Percentiles rank a stretch among this genome's conserved stretches.
Evolutionary conservation across 1,139 yeast species (phyloP).

Genomic region (Scheffersomyces illinoinensis): DNA sequence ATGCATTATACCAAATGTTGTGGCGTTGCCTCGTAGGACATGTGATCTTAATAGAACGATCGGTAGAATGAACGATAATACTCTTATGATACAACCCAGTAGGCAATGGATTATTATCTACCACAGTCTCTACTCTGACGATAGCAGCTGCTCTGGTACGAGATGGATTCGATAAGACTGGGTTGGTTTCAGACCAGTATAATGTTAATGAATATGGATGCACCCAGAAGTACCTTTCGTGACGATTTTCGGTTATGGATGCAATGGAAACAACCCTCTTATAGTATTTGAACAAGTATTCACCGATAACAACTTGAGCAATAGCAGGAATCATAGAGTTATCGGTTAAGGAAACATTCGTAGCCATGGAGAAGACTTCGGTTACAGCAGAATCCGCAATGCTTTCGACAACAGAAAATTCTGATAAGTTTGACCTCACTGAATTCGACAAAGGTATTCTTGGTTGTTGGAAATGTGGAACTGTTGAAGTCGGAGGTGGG

Average conservation of each 20-base stretch:
- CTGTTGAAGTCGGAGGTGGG: conserved; percentile 10
- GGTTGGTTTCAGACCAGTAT: conserved; percentile 86
- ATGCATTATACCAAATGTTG: conserved; percentile 87
- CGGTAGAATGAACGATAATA: conserved; percentile 71
- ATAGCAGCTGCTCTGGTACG: conserved; percentile 84
- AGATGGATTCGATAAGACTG: conserved; percentile 70
- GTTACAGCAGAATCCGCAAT: conserved; percentile 34
- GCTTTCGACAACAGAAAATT: conserved; percentile 28
- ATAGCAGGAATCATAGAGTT: conserved; percentile 81
- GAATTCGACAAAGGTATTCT: conserved; percentile 24
- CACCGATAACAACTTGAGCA: conserved; percentile 93
- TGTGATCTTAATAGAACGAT: conserved; percentile 72
- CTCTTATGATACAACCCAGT: conserved; percentile 88
- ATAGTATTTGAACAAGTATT: conserved; percentile 82
- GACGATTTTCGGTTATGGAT: conserved; percentile 77
- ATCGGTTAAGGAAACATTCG: conserved; percentile 70
- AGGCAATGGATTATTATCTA: conserved; percentile 85
- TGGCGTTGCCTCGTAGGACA: conserved; percentile 89
- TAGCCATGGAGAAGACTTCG: conserved; percentile 57
- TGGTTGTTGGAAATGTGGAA: conserved; percentile 2
- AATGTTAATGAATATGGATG: conserved; percentile 91
- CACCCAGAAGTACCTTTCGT: conserved; percentile 93
- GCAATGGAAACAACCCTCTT: conserved; percentile 75
- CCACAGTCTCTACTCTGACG: conserved; percentile 72
- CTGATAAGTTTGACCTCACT: conserved; percentile 34